Evolutionary conservation across 257 asterid genomes (phyloP).

Genomic region (Paraleonurus japonicus): DNA sequence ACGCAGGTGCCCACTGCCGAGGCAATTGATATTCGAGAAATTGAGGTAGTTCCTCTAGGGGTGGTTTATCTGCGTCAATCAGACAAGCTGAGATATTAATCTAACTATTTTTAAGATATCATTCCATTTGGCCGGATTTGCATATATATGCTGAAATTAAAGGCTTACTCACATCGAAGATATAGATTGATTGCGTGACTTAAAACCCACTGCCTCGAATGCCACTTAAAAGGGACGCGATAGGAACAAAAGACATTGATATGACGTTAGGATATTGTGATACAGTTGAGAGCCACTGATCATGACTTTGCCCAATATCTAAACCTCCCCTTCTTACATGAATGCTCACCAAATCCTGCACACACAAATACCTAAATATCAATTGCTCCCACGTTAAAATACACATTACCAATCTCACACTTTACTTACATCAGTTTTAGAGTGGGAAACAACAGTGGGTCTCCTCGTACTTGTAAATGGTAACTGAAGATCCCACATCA

Average conservation of each 20-base stretch:
- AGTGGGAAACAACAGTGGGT: constrained; percentile 68
- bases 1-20: constrained; percentile 97
- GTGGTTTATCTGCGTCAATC: constrained; percentile 77
- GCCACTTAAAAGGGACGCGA: constrained; percentile 79
- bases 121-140: neutral
- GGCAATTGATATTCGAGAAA: constrained; percentile 88
- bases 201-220: constrained; percentile 84
- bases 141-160: neutral
- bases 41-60: constrained; percentile 82
- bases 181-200: constrained; percentile 89
- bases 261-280: constrained; percentile 77
- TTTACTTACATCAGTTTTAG: constrained; percentile 60
- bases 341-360: constrained; percentile 77
- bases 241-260: constrained; percentile 94
- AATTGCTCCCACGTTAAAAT: constrained; percentile 15
- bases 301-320: constrained; percentile 78
- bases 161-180: constrained; percentile 72
- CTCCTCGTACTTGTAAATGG: constrained; percentile 60
- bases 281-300: constrained; percentile 88
- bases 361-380: constrained; percentile 7
- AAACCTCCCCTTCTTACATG: constrained; percentile 78
- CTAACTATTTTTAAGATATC: neutral
- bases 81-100: constrained; percentile 3
- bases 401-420: constrained; percentile 9
- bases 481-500: constrained; percentile 62